phyloP scores from a whole-genome alignment of 2,329 filamentous ascomycete species.

The Colletotrichum shisoi region DNA sequence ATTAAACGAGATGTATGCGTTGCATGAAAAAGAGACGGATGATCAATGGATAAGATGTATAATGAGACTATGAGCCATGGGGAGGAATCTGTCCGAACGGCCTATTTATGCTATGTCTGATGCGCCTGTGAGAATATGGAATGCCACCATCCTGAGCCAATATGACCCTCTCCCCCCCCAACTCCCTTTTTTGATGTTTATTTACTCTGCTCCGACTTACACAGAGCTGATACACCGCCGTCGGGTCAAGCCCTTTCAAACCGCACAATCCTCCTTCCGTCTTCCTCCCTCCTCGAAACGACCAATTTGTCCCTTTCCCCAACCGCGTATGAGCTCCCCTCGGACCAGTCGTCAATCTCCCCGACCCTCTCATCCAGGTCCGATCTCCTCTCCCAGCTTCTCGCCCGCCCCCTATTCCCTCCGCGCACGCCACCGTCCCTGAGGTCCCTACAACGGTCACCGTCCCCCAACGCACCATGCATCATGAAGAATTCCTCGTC shows the following conservation, averaged over 20 bases:
- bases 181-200: too few species aligned
- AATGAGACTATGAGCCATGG: conserved; percentile 30
- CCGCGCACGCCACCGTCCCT: not conserved
- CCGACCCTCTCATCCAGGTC: conserved; percentile 22
- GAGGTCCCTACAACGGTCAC: not conserved
- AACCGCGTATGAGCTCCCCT: conserved; percentile 18
- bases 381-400: conserved; percentile 26
- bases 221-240: too few species aligned
- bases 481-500: not conserved
- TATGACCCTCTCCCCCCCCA: too few species aligned
- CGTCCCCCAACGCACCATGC: conserved; percentile 17
- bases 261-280: not conserved
- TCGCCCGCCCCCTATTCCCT: not conserved
- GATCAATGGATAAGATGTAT: conserved; percentile 10
- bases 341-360: conserved; percentile 23
- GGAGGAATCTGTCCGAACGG: conserved; percentile 18
- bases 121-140: not conserved
- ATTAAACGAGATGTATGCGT: too few species aligned
- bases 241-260: not conserved
- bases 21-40: conserved; percentile 2
- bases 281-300: conserved; percentile 13
- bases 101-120: conserved; percentile 1
- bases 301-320: conserved; percentile 12
- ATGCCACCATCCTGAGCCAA: not conserved
- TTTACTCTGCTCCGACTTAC: not conserved